Conservation (phyloP, 2,329 filamentous ascomycete species). For the Colletotrichum brevisporum region DNA sequence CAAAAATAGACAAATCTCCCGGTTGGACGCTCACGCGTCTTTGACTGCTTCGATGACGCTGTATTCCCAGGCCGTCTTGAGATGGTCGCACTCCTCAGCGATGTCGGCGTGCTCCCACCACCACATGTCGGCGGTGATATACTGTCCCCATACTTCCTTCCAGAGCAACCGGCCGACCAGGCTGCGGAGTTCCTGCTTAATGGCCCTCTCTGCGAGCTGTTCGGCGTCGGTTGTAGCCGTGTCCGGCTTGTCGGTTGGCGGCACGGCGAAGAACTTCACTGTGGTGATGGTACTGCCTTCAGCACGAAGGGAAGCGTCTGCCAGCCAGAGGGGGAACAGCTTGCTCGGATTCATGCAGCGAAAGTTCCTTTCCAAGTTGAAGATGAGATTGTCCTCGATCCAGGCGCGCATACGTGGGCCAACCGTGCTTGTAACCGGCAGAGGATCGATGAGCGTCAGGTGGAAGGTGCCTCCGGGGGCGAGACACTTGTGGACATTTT, state of each 20-base stretch:
- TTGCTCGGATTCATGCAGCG: slow-evolving; percentile 72
- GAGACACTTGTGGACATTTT: slow-evolving; percentile 70
- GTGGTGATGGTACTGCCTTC: slow-evolving; percentile 63
- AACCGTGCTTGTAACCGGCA: slow-evolving; percentile 66
- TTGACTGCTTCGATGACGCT: slow-evolving; percentile 70
- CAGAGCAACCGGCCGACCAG: slow-evolving; percentile 70
- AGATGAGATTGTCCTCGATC: slow-evolving; percentile 72
- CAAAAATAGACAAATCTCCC: not conserved
- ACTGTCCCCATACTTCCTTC: slow-evolving; percentile 72
- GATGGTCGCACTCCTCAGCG: slow-evolving; percentile 67
- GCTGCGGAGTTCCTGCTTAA: slow-evolving; percentile 64
- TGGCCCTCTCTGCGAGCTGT: slow-evolving; percentile 48
- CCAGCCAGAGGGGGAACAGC: slow-evolving; percentile 72
- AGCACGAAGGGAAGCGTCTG: slow-evolving; percentile 66
- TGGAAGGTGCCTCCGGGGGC: slow-evolving; percentile 69
- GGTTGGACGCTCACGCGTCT: slow-evolving; percentile 45
- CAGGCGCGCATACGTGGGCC: slow-evolving; percentile 72
- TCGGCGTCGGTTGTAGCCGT: slow-evolving; percentile 41
- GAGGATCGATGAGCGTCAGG: slow-evolving; percentile 74
- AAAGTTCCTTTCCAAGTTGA: slow-evolving; percentile 71
- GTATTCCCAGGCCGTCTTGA: slow-evolving; percentile 72
- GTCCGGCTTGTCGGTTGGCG: slow-evolving; percentile 47
- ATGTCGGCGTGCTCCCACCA: slow-evolving; percentile 74
- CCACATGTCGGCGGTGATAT: slow-evolving; percentile 65
- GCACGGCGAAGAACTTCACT: slow-evolving; percentile 64